A percentile compares a stretch with the other conserved stretches of the same genome.
These are phyloP conservation scores for Huntiella omanensis DNA, from an alignment of 2,329 filamentous ascomycete genomes.

Conservation along the genomic window DNA sequence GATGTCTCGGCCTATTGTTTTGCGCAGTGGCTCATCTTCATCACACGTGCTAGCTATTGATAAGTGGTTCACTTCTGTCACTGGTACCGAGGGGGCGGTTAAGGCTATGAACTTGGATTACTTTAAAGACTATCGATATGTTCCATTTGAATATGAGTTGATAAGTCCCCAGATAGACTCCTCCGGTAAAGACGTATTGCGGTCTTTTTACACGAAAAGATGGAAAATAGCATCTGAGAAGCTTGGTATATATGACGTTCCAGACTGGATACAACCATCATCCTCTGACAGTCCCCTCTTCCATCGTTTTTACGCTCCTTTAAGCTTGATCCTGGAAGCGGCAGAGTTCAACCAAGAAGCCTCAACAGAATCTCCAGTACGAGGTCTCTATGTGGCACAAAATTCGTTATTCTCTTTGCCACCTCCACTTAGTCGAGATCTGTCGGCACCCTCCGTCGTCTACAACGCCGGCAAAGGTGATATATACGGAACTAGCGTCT, in stretches of 20 bases:
- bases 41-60: constrained; percentile 22
- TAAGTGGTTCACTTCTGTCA: constrained; percentile 36
- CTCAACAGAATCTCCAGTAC: constrained; percentile 14
- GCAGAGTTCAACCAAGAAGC: constrained; percentile 25
- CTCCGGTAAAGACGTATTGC: neutral
- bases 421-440: constrained; percentile 36
- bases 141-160: constrained; percentile 23
- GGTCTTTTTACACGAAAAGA: constrained; percentile 13
- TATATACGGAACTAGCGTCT: constrained; percentile 71
- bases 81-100: neutral
- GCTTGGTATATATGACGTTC: neutral
- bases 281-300: constrained; percentile 20
- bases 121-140: constrained; percentile 17
- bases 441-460: constrained; percentile 50
- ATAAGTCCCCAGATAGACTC: constrained; percentile 15
- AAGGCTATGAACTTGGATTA: constrained; percentile 14
- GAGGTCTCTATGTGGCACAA: constrained; percentile 70
- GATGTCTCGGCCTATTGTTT: too few species aligned
- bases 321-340: constrained; percentile 44
- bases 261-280: neutral
- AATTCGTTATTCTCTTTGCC: constrained; percentile 55
- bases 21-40: too few species aligned
- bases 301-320: constrained; percentile 37
- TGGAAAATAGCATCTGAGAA: neutral
- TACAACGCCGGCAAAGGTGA: constrained; percentile 51